phyloP scores from a whole-genome alignment of 768 basidiomycete genomes.

The Phanerochaete sordida region DNA sequence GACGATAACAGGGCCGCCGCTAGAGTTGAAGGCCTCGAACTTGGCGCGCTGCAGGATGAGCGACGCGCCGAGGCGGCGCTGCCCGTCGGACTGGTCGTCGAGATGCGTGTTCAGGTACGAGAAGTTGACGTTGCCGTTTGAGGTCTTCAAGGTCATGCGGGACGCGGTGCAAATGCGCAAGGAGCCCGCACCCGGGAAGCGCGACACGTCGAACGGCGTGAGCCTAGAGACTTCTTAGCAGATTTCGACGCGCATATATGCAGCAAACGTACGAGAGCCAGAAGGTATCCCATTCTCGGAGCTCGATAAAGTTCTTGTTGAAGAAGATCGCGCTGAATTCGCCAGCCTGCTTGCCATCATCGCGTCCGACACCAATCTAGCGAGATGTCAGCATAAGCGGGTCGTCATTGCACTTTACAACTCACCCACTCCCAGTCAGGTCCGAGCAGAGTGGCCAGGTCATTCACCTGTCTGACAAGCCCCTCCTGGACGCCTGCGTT shows the following conservation, averaged over 20 bases:
- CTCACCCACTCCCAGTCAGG: constrained; percentile 50
- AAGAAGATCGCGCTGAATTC: constrained; percentile 66
- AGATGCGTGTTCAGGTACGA: constrained; percentile 51
- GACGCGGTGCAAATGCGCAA: constrained; percentile 46
- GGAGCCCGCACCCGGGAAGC: constrained; percentile 48
- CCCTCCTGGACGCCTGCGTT: constrained; percentile 50
- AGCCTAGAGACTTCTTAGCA: constrained; percentile 24
- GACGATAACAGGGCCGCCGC: constrained; percentile 40
- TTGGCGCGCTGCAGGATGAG: constrained; percentile 46
- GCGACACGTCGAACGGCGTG: constrained; percentile 46
- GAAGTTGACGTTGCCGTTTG: constrained; percentile 25
- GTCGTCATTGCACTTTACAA: background rate
- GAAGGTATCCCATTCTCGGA: constrained; percentile 45
- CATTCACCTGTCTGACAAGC: constrained; percentile 51
- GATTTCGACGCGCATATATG: background rate
- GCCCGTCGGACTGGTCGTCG: constrained; percentile 49
- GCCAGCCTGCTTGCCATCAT: constrained; percentile 51
- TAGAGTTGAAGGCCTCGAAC: constrained; percentile 38
- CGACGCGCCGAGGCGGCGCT: constrained; percentile 49
- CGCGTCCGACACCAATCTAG: constrained; percentile 59
- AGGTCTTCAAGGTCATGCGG: constrained; percentile 28
- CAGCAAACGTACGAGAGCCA: constrained; percentile 47
- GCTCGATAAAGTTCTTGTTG: constrained; percentile 39
- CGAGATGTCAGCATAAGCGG: background rate
- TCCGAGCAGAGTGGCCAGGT: constrained; percentile 53